Base-by-base conservation (phyloP, 352 stramenopile genomes). In the Globisporangium nodosum region DNA sequence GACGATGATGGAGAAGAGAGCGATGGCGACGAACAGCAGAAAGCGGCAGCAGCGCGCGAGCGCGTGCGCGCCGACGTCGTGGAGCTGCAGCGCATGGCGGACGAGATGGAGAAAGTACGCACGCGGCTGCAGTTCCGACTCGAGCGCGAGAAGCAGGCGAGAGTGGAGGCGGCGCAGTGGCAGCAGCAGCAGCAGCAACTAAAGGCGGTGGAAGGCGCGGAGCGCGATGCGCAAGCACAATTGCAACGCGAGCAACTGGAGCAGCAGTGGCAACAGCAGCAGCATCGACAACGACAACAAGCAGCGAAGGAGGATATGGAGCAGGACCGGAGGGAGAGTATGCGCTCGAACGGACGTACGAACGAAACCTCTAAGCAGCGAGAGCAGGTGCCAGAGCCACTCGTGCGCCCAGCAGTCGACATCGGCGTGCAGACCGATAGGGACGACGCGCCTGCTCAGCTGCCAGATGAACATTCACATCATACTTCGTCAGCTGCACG, bases 91-190 rank as follows among this genome's bases (percentile, higher is more conserved):
- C 58, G 58, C 45, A 81, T 89, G 76, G 67, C 78, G 43, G 68
- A 55, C 3, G 73, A 87, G 33, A 90, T 90, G 75, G 71, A 83
- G 47, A 64, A 67, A n/a, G 74, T 88, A 45, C 88, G 78, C 51
- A 50, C 56, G 57, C 73, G 74, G 4, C 52, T 88, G 37, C 62
- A 85, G 55, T 79, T 87, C 33, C 71, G 74, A 9, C 65, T 88
- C 7, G 42, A 54, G 42, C 35, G 55, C 5, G 69, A 73, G 47
- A 59, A 50, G 11, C 57, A 78, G 43, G 56, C 52, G 24, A 66
- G 47, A 12, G 35, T 62, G 9, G 59, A 33, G 8, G 54, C 68
- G 20, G 43, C 73, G 56, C 33, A 58, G 8, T 60, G 58, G n/a
- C 58, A 75, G 24, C 56, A 6, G 16, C 31, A 43, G 48, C 24